Evolutionary conservation across 2,329 filamentous ascomycete species (phyloP).

Genomic region (Seiridium cupressi): DNA sequence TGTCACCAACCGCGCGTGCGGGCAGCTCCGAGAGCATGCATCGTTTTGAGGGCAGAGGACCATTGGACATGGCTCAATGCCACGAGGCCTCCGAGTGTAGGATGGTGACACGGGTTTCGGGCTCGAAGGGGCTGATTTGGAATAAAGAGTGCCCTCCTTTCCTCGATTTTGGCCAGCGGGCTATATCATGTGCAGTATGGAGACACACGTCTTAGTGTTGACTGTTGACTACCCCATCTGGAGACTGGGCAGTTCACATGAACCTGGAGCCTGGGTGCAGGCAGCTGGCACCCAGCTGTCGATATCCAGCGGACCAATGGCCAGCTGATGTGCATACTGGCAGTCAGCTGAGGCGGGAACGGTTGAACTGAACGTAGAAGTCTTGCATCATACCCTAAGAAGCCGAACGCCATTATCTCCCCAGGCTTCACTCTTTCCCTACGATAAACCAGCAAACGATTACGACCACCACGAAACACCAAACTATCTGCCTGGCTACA

Average conservation of each 20-base stretch:
- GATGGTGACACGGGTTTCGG: not conserved
- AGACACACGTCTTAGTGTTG: not conserved
- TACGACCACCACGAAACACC: not conserved
- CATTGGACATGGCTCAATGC: conserved; percentile 43
- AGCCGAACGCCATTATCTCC: conserved; percentile 4
- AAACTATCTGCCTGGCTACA: not conserved
- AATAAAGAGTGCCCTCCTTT: too few species aligned
- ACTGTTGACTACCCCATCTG: too few species aligned
- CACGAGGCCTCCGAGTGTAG: not conserved
- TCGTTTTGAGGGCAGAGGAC: conserved; percentile 62
- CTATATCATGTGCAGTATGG: not conserved
- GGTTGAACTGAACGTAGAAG: not conserved
- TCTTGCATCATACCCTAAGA: conserved; percentile 14
- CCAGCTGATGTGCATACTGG: not conserved
- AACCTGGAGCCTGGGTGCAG: not conserved
- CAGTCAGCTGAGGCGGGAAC: not conserved
- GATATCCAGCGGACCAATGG: not conserved
- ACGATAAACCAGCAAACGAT: not conserved
- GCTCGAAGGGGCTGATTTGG: not conserved
- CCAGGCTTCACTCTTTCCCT: conserved; percentile 8
- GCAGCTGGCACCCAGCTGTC: not conserved
- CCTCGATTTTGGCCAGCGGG: too few species aligned
- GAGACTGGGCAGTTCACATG: too few species aligned
- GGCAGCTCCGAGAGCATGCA: conserved; percentile 65
- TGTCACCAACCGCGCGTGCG: conserved; percentile 55